Conservation (phyloP, 2,329 filamentous ascomycete genomes). For the Fusarium veterinarium region DNA sequence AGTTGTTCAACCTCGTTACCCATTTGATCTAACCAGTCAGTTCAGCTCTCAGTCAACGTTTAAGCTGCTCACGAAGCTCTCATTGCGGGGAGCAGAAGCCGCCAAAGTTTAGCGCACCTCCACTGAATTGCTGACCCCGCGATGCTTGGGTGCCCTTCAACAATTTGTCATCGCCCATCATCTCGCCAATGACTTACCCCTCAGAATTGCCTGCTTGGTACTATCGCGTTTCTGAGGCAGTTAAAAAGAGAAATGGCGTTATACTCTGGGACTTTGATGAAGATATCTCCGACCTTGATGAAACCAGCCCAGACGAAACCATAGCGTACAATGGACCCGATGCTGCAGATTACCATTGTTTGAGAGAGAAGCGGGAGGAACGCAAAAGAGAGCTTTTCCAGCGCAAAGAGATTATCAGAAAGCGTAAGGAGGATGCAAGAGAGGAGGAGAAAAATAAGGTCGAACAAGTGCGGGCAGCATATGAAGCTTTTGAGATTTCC, state of each 20-base stretch:
- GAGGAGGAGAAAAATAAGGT: background rate
- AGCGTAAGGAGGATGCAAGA: background rate
- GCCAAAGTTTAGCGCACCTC: background rate
- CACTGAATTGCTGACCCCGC: background rate
- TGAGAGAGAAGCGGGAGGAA: background rate
- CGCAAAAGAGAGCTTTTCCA: background rate
- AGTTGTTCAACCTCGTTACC: background rate
- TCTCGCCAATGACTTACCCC: background rate
- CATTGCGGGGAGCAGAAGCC: no score
- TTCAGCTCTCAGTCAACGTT: rapidly evolving
- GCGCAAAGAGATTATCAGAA: background rate
- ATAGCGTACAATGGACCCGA: background rate
- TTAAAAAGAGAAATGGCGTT: rapidly evolving
- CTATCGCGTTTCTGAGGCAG: background rate
- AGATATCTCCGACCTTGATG: constrained; percentile 9
- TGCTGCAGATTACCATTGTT: background rate
- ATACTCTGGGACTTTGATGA: background rate
- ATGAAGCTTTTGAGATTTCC: background rate
- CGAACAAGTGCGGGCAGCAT: background rate
- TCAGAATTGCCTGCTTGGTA: background rate
- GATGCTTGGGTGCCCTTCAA: background rate
- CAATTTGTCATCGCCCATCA: background rate
- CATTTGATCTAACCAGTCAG: background rate
- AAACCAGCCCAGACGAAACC: background rate
- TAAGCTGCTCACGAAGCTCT: rapidly evolving